These are phyloP conservation scores for Barnettozyma botsteinii DNA, from an alignment of 805 yeast species.

Conservation along the genomic window DNA sequence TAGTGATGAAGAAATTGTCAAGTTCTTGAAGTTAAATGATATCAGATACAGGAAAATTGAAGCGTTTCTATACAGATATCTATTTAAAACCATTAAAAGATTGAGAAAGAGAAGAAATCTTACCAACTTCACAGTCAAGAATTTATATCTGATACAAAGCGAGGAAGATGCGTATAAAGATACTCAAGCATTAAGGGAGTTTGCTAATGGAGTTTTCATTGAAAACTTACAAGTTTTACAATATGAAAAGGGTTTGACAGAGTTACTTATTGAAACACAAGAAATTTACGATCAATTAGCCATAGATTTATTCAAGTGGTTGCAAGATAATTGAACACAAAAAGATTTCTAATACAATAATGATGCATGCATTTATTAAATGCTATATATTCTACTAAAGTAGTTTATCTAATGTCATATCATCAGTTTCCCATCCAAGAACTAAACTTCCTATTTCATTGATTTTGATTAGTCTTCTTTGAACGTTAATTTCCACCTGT, in stretches of 20 bases:
- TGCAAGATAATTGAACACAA: conserved; percentile 10
- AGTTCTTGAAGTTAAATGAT: neutral
- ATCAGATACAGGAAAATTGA: conserved; percentile 5
- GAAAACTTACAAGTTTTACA: conserved; percentile 10
- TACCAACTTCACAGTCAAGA: conserved; percentile 10
- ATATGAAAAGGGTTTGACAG: conserved; percentile 18
- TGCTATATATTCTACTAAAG: neutral
- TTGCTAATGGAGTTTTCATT: too few species aligned
- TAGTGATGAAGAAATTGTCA: neutral
- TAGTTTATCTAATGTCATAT: conserved; percentile 10
- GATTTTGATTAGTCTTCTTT: conserved; percentile 13
- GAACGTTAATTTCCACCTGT: conserved; percentile 6
- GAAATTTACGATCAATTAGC: conserved; percentile 13
- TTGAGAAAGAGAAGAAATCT: neutral
- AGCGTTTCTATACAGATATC: neutral
- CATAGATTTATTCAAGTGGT: conserved; percentile 18
- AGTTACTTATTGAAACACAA: conserved; percentile 18
- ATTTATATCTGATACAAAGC: conserved; percentile 14
- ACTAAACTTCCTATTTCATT: conserved; percentile 6
- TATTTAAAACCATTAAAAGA: conserved; percentile 3
- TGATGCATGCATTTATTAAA: neutral
- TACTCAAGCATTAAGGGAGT: neutral
- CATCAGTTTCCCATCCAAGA: conserved; percentile 17
- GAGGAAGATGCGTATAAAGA: conserved; percentile 12
- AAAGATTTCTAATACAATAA: neutral